A percentile compares a stretch with the other conserved stretches of the same genome.
phyloP scores from a whole-genome alignment of 306 rosid genomes.

The Astragalus membranaceus region DNA sequence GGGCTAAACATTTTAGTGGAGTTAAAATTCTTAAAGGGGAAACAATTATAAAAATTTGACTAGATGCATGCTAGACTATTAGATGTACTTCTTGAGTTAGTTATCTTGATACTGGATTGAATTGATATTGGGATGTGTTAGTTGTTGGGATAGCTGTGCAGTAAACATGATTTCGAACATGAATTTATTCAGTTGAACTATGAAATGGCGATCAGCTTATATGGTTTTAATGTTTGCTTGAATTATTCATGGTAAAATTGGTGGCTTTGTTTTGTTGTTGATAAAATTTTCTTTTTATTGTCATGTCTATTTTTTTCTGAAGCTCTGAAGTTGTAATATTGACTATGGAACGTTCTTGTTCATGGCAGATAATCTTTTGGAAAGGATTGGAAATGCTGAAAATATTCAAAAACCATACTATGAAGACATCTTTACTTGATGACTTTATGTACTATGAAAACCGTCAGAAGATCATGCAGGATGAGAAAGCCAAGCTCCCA shows the following conservation, averaged over 20 bases:
- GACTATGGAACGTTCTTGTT: constrained; percentile 11
- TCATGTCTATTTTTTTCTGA: not conserved
- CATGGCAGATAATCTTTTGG: constrained; percentile 55
- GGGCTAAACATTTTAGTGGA: not conserved
- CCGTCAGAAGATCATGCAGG: constrained; percentile 87
- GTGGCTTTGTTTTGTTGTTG: not conserved
- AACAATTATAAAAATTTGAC: not conserved
- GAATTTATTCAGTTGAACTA: not conserved
- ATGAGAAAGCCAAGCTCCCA: constrained; percentile 65
- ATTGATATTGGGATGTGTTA: not conserved
- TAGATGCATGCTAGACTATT: not conserved
- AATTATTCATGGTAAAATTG: not conserved
- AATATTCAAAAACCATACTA: constrained; percentile 59
- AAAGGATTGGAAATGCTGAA: constrained; percentile 86
- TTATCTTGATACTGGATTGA: not conserved
- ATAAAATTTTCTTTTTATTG: not conserved
- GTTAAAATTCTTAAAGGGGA: not conserved
- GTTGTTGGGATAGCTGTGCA: not conserved
- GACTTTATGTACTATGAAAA: constrained; percentile 84
- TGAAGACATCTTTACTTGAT: constrained; percentile 85
- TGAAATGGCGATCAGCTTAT: not conserved
- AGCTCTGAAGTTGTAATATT: not conserved
- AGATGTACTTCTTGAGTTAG: not conserved
- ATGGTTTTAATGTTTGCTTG: not conserved
- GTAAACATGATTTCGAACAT: not conserved